Evolutionary conservation across 768 basidiomycete genomes (phyloP).

Genomic region (Ephemerocybe angulata): DNA sequence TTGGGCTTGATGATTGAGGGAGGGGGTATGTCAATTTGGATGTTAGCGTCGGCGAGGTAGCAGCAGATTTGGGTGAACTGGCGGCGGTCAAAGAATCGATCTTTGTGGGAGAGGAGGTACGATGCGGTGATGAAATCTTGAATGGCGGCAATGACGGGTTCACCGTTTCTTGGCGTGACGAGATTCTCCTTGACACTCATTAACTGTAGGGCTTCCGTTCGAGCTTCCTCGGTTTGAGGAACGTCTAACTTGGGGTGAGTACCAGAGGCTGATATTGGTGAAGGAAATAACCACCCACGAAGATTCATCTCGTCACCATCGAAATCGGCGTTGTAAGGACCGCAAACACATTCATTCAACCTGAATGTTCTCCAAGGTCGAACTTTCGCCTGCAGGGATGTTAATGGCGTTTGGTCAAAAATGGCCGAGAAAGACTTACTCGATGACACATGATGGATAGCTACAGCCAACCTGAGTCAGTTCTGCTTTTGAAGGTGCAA

Average conservation of each 20-base stretch:
- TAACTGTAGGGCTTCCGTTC: slow-evolving; percentile 93
- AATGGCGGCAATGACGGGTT: slow-evolving; percentile 98
- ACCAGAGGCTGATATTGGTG: neutral
- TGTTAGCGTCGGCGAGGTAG: slow-evolving; percentile 86
- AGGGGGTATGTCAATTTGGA: slow-evolving; percentile 93
- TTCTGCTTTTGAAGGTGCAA: neutral
- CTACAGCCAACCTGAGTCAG: slow-evolving; percentile 29
- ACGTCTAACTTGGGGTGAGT: slow-evolving; percentile 57
- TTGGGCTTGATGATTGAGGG: slow-evolving; percentile 92
- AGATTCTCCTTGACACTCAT: slow-evolving; percentile 98
- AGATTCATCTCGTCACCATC: slow-evolving; percentile 99
- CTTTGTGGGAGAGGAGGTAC: slow-evolving; percentile 88
- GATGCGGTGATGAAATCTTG: slow-evolving; percentile 99
- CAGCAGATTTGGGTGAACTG: slow-evolving; percentile 97
- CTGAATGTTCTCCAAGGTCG: slow-evolving; percentile 97
- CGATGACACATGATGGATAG: slow-evolving; percentile 99
- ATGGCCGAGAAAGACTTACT: slow-evolving; percentile 39
- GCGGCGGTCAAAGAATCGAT: slow-evolving; percentile 88
- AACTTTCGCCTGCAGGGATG: slow-evolving; percentile 63
- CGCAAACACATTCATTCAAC: slow-evolving; percentile 98
- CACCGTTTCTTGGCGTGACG: slow-evolving; percentile 96
- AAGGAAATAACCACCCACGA: slow-evolving; percentile 49
- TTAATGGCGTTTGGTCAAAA: neutral
- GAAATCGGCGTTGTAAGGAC: slow-evolving; percentile 98
- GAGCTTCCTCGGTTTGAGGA: slow-evolving; percentile 96